These are phyloP conservation scores for Clavispora phyllophila DNA, from an alignment of 805 yeast species.

Conservation along the genomic window DNA sequence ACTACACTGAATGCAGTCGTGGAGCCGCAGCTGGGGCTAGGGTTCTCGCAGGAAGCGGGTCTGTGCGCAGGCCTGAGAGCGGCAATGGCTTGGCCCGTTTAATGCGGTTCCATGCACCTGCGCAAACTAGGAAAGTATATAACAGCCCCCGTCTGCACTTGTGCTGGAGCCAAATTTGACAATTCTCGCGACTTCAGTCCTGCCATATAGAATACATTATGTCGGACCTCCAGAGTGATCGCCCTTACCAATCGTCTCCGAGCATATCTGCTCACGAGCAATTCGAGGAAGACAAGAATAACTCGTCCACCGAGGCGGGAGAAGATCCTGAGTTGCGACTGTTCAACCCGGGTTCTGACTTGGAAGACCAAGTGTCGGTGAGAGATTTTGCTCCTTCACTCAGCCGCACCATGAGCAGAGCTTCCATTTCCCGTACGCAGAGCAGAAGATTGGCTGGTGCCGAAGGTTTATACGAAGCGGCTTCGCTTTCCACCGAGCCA, in stretches of 20 bases:
- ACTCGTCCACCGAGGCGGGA: background rate
- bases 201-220: too few relatives aligned
- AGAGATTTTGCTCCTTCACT: background rate
- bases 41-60: background rate
- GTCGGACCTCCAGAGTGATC: background rate
- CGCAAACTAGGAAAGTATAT: background rate
- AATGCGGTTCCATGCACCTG: background rate
- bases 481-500: slow-evolving; percentile 23
- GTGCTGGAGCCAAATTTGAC: background rate
- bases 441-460: slow-evolving; percentile 22
- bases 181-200: too few relatives aligned
- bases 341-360: background rate
- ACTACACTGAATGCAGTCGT: too few relatives aligned
- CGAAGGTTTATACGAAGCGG: slow-evolving; percentile 23
- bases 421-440: slow-evolving; percentile 9
- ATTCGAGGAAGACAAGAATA: background rate
- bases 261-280: background rate
- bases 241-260: background rate
- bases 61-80: background rate
- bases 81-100: background rate
- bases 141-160: background rate
- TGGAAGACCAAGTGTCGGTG: background rate
- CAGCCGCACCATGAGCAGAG: background rate
- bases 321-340: background rate
- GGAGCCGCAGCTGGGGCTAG: too few relatives aligned